These are phyloP conservation scores for Aureobasidium sp. DNA, from an alignment of 2,329 filamentous ascomycete genomes.

Conservation along the genomic window DNA sequence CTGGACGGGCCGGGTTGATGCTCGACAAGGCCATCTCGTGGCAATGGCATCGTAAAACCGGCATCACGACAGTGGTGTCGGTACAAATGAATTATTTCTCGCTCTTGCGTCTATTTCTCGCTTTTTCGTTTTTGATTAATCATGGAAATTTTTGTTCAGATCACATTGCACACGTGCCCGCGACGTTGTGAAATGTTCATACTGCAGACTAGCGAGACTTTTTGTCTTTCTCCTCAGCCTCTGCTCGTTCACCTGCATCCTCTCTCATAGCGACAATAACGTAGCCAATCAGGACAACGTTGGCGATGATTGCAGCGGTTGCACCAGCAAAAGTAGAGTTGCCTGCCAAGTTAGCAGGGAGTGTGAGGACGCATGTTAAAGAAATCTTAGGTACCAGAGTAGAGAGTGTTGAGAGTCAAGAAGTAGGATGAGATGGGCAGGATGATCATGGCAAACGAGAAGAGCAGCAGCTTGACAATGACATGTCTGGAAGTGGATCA, in stretches of 20 bases:
- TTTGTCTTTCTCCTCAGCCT: constrained; percentile 39
- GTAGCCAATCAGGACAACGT: constrained; percentile 85
- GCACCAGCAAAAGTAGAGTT: constrained; percentile 84
- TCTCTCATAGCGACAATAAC: constrained; percentile 87
- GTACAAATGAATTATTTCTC: constrained; percentile 2
- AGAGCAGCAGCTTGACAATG: constrained; percentile 81
- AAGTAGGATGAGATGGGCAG: constrained; percentile 88
- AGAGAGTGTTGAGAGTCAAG: constrained; percentile 66
- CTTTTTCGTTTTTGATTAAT: not conserved
- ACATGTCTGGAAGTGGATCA: constrained; percentile 53
- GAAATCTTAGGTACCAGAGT: no score
- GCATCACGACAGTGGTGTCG: not conserved
- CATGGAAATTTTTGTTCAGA: not conserved
- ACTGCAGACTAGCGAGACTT: constrained; percentile 28
- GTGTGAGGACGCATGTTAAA: no score
- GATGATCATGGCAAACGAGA: constrained; percentile 86
- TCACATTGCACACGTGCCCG: not conserved
- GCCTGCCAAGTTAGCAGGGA: constrained; percentile 45
- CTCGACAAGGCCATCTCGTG: not conserved
- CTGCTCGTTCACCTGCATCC: constrained; percentile 53
- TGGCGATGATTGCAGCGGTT: constrained; percentile 80
- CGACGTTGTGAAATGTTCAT: not conserved
- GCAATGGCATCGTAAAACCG: not conserved
- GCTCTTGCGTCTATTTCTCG: not conserved
- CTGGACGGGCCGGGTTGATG: not conserved